These are phyloP conservation scores for Fusarium sp. DNA, from an alignment of 2,329 filamentous ascomycete genomes.

Conservation along the genomic window DNA sequence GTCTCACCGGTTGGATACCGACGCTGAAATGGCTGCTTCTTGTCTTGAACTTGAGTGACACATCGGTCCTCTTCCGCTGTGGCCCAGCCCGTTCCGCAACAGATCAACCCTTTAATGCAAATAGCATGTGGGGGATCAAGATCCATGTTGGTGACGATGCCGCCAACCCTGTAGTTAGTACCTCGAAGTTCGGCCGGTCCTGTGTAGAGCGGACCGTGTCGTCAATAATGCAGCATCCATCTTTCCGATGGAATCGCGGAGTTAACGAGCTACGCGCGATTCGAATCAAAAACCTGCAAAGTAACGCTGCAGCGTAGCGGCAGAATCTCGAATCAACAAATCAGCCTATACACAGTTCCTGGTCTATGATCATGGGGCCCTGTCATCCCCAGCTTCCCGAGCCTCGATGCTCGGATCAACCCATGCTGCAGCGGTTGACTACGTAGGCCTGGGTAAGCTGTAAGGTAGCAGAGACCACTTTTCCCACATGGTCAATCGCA, in stretches of 20 bases:
- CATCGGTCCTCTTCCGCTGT: slow-evolving; percentile 11
- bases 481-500: slow-evolving; percentile 39
- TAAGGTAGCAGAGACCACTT: not conserved
- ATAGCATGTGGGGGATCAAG: slow-evolving; percentile 31
- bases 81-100: slow-evolving; percentile 14
- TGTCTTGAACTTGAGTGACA: not conserved
- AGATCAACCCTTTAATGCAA: slow-evolving; percentile 20
- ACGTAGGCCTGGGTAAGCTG: not conserved
- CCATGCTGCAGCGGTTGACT: slow-evolving; percentile 7
- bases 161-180: slow-evolving; percentile 13
- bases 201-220: too few relatives aligned
- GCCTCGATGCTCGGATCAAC: not conserved
- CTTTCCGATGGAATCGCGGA: not conserved
- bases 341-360: not conserved
- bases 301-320: slow-evolving; percentile 1
- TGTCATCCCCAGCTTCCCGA: slow-evolving; percentile 10
- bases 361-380: not conserved
- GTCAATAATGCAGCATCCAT: too few relatives aligned
- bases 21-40: slow-evolving; percentile 2
- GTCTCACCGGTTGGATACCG: slow-evolving; percentile 6
- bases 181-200: too few relatives aligned
- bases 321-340: slow-evolving; percentile 8
- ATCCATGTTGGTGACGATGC: slow-evolving; percentile 34
- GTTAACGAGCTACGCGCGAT: slow-evolving; percentile 7
- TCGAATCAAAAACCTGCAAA: not conserved